Percentiles rank a stretch among this genome's conserved stretches.
Evolutionary conservation across 1,284 basidiomycete species (phyloP).

Genomic region (Malassezia obtusa): DNA sequence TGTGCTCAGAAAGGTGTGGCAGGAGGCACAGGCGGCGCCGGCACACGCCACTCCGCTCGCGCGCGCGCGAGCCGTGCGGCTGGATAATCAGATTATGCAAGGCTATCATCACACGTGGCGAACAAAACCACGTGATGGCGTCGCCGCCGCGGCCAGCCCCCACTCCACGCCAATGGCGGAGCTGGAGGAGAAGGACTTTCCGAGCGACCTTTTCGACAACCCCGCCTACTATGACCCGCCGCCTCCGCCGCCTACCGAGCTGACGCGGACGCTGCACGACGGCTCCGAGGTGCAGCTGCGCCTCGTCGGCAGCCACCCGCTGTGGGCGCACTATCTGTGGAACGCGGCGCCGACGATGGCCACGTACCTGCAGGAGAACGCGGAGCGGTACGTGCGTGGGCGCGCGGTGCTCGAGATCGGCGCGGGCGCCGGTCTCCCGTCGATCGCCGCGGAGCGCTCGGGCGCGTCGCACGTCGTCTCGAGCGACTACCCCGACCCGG

Average conservation of each 20-base stretch:
- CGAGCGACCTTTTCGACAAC: constrained; percentile 38
- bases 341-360: constrained; percentile 50
- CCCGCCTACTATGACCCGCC: constrained; percentile 39
- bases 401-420: constrained; percentile 73
- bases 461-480: constrained; percentile 58
- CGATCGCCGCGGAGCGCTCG: constrained; percentile 28
- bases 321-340: constrained; percentile 84
- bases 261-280: constrained; percentile 23
- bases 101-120: too few relatives aligned
- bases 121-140: too few relatives aligned
- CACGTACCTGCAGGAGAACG: constrained; percentile 47
- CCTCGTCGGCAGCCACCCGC: constrained; percentile 73
- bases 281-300: constrained; percentile 51
- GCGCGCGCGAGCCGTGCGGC: too few relatives aligned
- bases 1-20: too few relatives aligned
- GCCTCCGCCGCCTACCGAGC: constrained; percentile 37
- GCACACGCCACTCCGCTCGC: too few relatives aligned
- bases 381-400: constrained; percentile 49
- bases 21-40: too few relatives aligned
- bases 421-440: constrained; percentile 80
- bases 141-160: too few relatives aligned
- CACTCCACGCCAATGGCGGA: too few relatives aligned
- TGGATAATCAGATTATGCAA: constrained; percentile 1
- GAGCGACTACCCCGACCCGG: constrained; percentile 81
- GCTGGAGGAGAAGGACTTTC: constrained; percentile 9